Conservation (phyloP, 2,329 filamentous ascomycete species). For the Curvularia sp. region DNA sequence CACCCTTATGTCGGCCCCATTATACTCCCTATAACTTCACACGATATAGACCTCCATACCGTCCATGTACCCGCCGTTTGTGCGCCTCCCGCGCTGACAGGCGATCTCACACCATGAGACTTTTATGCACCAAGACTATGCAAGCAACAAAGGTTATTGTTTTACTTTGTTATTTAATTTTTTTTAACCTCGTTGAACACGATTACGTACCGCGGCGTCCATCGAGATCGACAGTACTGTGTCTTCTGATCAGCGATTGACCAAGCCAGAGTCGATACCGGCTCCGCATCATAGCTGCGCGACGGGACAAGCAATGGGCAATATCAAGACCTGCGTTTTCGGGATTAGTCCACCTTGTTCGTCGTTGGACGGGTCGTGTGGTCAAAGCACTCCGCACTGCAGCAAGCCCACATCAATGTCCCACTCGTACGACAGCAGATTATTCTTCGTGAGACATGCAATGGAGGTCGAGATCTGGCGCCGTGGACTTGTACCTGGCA, state of each 20-base stretch:
- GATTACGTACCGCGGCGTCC: neutral
- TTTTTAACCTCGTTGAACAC: neutral
- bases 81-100: neutral
- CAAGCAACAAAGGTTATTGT: neutral
- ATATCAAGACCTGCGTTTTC: slow-evolving; percentile 11
- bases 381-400: slow-evolving; percentile 1
- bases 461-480: slow-evolving; percentile 1
- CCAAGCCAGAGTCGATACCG: slow-evolving; percentile 1
- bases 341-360: slow-evolving; percentile 3
- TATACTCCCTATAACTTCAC: slow-evolving; percentile 8
- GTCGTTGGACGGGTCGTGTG: slow-evolving; percentile 2
- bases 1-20: slow-evolving; percentile 13
- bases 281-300: slow-evolving; percentile 1
- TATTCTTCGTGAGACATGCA: neutral
- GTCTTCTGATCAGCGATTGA: slow-evolving; percentile 5
- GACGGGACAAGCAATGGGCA: slow-evolving; percentile 1
- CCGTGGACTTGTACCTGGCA: slow-evolving; percentile 14
- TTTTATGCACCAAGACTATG: slow-evolving; percentile 11
- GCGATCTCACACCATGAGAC: neutral
- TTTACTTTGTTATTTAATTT: neutral
- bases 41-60: neutral
- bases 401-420: neutral
- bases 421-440: neutral
- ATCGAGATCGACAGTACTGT: neutral
- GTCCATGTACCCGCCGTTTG: neutral